Percentiles rank a stretch among this genome's conserved stretches.
Conservation (phyloP, 179 eudicot genomes). For the Pouteria campechiana region DNA sequence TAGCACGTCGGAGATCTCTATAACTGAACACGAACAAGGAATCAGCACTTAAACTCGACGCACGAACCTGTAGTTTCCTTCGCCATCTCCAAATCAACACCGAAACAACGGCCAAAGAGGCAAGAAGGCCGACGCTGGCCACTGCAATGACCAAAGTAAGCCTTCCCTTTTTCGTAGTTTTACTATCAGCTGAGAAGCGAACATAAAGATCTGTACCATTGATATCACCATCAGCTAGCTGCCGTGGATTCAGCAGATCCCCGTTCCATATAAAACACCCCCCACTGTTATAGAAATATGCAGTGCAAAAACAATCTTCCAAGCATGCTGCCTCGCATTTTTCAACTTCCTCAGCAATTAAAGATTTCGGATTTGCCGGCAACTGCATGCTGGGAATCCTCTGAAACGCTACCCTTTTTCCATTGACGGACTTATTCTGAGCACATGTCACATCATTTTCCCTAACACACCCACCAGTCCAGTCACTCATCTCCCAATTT, state of each 20-base stretch:
- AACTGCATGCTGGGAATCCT: no score
- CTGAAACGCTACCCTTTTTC: no score
- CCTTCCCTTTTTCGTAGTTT: no score
- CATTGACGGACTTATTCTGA: no score
- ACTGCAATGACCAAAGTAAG: no score
- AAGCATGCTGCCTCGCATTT: conserved; percentile 20
- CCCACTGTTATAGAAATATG: conserved; percentile 8
- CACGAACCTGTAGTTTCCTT: conserved; percentile 1
- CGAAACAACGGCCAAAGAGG: conserved; percentile 12
- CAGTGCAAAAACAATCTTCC: conserved; percentile 19
- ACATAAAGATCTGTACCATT: conserved; percentile 14
- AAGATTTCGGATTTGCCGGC: no score
- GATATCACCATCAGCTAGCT: conserved; percentile 6
- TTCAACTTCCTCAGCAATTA: conserved; percentile 1
- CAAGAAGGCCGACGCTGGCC: no score
- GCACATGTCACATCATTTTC: no score
- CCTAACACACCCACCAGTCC: no score
- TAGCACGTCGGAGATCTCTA: conserved; percentile 31
- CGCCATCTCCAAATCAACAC: conserved; percentile 10
- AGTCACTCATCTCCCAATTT: background rate
- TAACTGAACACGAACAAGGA: conserved; percentile 32
- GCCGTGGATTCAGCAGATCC: conserved; percentile 5
- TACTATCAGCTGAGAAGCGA: no score
- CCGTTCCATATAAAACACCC: conserved; percentile 14
- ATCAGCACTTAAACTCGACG: conserved; percentile 21